These are phyloP conservation scores for Lasiosphaeriaceae sp. DNA, from an alignment of 495 filamentous ascomycete genomes.

Conservation along the genomic window DNA sequence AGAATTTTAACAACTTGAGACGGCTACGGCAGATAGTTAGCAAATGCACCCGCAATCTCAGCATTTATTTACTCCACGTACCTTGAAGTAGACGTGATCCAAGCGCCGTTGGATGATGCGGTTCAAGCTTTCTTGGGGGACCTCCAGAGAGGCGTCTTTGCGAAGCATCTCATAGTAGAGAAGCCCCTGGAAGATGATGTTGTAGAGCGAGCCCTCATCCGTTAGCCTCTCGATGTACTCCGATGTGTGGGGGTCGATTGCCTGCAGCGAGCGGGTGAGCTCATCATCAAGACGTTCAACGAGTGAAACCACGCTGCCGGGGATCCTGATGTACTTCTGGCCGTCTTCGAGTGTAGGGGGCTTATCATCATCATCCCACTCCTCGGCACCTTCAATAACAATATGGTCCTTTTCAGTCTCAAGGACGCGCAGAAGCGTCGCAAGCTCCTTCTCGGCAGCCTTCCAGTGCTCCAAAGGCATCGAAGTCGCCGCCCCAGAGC, in stretches of 20 bases:
- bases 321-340: slow-evolving; percentile 76
- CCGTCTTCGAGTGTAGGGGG: slow-evolving; percentile 65
- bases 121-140: slow-evolving; percentile 78
- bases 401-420: slow-evolving; percentile 73
- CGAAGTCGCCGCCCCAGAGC: slow-evolving; percentile 71
- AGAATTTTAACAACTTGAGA: slow-evolving; percentile 87
- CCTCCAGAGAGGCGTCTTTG: slow-evolving; percentile 66
- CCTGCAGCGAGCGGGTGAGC: slow-evolving; percentile 90
- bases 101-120: slow-evolving; percentile 88
- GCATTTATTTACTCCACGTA: slow-evolving; percentile 27
- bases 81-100: slow-evolving; percentile 99
- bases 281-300: slow-evolving; percentile 96
- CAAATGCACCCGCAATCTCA: neutral
- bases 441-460: slow-evolving; percentile 80
- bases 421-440: slow-evolving; percentile 69
- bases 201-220: slow-evolving; percentile 90
- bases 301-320: slow-evolving; percentile 90
- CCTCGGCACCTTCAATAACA: slow-evolving; percentile 86
- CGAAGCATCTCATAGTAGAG: slow-evolving; percentile 81
- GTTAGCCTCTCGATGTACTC: slow-evolving; percentile 95
- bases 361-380: slow-evolving; percentile 99
- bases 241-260: slow-evolving; percentile 96
- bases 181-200: slow-evolving; percentile 77
- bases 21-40: slow-evolving; percentile 52
- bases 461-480: slow-evolving; percentile 99